Conservation (phyloP, 2,329 filamentous ascomycete genomes). For the Aspergillus fijiensis region DNA sequence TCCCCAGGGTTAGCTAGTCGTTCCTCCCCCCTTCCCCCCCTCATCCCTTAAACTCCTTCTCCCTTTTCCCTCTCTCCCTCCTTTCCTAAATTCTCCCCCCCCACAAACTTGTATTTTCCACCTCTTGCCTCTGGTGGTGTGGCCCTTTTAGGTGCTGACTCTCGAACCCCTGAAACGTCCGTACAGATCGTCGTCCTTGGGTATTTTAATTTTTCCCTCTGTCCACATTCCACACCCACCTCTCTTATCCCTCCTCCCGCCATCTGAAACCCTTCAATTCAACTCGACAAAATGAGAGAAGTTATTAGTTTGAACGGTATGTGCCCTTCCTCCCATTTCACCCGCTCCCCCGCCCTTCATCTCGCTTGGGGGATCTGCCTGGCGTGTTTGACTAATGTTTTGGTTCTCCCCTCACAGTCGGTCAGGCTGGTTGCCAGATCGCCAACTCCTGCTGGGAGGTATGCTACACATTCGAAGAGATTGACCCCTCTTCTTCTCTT, state of each 20-base stretch:
- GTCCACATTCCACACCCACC: constrained; percentile 22
- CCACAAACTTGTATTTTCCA: constrained; percentile 7
- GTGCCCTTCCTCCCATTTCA: constrained; percentile 32
- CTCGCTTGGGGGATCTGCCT: constrained; percentile 13
- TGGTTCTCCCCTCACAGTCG: constrained; percentile 62
- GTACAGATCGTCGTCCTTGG: constrained; percentile 24
- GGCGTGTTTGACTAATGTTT: constrained; percentile 30
- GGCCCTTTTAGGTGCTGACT: constrained; percentile 22
- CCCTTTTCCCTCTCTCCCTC: constrained; percentile 15
- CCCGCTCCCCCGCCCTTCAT: constrained; percentile 4
- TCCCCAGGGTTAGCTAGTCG: constrained; percentile 14
- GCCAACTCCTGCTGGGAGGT: constrained; percentile 99
- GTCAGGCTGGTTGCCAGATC: constrained; percentile 99
- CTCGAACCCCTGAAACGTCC: constrained; percentile 27
- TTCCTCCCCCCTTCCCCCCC: constrained; percentile 3
- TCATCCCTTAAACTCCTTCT: constrained; percentile 17
- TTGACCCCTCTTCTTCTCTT: constrained; percentile 7
- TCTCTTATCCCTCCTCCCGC: constrained; percentile 18
- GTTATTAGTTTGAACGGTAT: constrained; percentile 98
- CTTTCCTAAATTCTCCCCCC: constrained; percentile 18
- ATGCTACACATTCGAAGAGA: constrained; percentile 46
- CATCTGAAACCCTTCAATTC: constrained; percentile 16
- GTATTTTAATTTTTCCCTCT: constrained; percentile 36
- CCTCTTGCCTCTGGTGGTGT: constrained; percentile 22
- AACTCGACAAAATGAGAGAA: constrained; percentile 82